Percentiles rank a stretch among this genome's conserved stretches.
These are phyloP conservation scores for Danielozyma ontarioensis DNA, from an alignment of 805 yeast species.

Conservation along the genomic window DNA sequence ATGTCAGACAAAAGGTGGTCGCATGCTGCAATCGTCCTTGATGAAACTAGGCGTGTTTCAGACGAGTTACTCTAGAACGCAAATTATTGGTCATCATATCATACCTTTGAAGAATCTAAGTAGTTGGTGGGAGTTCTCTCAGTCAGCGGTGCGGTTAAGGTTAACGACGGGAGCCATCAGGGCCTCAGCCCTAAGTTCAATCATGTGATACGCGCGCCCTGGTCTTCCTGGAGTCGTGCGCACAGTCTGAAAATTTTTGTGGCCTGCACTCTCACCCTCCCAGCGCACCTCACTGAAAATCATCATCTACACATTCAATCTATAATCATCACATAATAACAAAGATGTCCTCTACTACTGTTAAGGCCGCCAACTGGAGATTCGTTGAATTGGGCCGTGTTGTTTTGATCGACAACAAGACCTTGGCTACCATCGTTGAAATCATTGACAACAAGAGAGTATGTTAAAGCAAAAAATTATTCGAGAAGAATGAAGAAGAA, in stretches of 20 bases:
- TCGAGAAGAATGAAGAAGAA: conserved; percentile 1
- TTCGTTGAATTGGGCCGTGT: conserved; percentile 99
- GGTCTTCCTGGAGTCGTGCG: background rate
- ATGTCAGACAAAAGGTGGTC: conserved; percentile 30
- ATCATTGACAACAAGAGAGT: conserved; percentile 99
- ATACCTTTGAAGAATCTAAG: no score
- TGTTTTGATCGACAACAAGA: conserved; percentile 79
- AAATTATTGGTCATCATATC: conserved; percentile 41
- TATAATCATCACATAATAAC: conserved; percentile 3
- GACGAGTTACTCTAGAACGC: conserved; percentile 40
- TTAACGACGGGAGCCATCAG: no score
- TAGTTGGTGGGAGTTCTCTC: no score
- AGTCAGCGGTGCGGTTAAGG: no score
- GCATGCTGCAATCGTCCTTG: conserved; percentile 31
- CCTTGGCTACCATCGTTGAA: conserved; percentile 96
- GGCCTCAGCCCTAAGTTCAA: background rate
- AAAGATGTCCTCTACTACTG: conserved; percentile 43
- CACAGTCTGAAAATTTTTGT: background rate
- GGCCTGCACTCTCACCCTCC: no score
- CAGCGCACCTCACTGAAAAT: background rate
- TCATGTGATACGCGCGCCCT: background rate
- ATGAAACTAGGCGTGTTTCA: conserved; percentile 46
- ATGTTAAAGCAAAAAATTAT: conserved; percentile 33
- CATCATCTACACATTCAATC: background rate
- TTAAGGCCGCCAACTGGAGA: conserved; percentile 98